These are phyloP conservation scores for Xylaria sp. DNA, from an alignment of 2,329 filamentous ascomycete species.

Conservation along the genomic window DNA sequence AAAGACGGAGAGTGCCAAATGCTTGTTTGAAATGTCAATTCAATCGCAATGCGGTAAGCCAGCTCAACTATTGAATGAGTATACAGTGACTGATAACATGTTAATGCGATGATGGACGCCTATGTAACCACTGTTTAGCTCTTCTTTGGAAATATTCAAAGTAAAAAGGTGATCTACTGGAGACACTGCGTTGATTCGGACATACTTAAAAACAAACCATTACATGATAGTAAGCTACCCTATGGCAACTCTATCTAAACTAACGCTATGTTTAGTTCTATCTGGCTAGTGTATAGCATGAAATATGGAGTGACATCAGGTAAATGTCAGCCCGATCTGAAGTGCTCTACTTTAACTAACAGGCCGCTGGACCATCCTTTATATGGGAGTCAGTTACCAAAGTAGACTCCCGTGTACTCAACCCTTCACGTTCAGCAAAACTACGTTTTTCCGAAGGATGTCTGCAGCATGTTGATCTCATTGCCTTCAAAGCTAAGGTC, in stretches of 20 bases:
- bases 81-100: neutral
- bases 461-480: too few species aligned
- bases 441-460: neutral
- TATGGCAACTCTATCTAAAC: too few species aligned
- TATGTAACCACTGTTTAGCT: neutral
- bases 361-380: neutral
- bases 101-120: neutral
- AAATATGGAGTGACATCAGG: neutral
- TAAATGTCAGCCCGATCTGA: neutral
- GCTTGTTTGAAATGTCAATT: neutral
- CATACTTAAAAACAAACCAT: conserved; percentile 4
- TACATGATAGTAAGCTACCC: neutral
- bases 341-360: neutral
- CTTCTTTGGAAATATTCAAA: neutral
- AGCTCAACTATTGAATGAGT: too few species aligned
- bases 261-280: neutral
- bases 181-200: conserved; percentile 6
- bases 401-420: neutral
- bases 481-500: neutral
- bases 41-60: neutral
- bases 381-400: neutral
- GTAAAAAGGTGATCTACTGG: conserved; percentile 1
- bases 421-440: neutral
- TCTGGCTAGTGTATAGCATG: neutral
- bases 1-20: neutral